A percentile compares a stretch with the other conserved stretches of the same genome.
Evolutionary conservation across 768 basidiomycete species (phyloP).

Genomic region (Boletus vermiculosoides): DNA sequence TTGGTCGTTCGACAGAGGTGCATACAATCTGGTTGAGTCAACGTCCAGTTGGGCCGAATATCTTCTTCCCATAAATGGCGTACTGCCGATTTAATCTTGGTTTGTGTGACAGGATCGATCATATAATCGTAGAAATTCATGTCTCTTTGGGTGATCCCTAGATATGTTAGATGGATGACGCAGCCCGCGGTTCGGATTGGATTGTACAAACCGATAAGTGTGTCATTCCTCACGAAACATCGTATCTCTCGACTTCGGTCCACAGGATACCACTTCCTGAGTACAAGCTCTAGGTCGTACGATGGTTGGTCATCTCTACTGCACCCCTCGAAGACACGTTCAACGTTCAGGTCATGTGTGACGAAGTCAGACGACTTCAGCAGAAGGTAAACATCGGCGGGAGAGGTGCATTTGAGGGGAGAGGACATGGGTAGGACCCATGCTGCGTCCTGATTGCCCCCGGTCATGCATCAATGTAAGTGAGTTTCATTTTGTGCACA

Average conservation of each 20-base stretch:
- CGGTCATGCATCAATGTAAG: not conserved
- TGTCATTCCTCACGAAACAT: conserved; percentile 80
- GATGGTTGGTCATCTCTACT: conserved; percentile 9
- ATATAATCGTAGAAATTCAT: conserved; percentile 86
- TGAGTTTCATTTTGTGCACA: conserved; percentile 30
- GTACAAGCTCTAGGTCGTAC: conserved; percentile 78
- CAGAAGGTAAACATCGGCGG: conserved; percentile 87
- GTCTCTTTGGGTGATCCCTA: conserved; percentile 88
- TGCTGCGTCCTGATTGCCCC: conserved; percentile 69
- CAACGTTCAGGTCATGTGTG: conserved; percentile 66
- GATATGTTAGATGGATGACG: not conserved
- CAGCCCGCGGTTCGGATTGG: not conserved
- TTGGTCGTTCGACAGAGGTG: conserved; percentile 3
- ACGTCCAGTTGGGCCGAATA: conserved; percentile 59
- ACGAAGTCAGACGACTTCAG: conserved; percentile 93
- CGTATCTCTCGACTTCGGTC: conserved; percentile 83
- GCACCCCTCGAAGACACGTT: conserved; percentile 69
- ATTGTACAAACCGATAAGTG: conserved; percentile 59
- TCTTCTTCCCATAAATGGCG: conserved; percentile 64
- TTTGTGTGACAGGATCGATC: conserved; percentile 56
- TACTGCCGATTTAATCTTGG: conserved; percentile 52
- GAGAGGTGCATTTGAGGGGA: conserved; percentile 82
- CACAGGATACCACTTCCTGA: conserved; percentile 88
- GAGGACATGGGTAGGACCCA: conserved; percentile 87
- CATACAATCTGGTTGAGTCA: conserved; percentile 63